Percentiles rank a stretch among this genome's conserved stretches.
Evolutionary conservation across 129 eudicot species (phyloP).

Genomic region (Escallonia herrerae): DNA sequence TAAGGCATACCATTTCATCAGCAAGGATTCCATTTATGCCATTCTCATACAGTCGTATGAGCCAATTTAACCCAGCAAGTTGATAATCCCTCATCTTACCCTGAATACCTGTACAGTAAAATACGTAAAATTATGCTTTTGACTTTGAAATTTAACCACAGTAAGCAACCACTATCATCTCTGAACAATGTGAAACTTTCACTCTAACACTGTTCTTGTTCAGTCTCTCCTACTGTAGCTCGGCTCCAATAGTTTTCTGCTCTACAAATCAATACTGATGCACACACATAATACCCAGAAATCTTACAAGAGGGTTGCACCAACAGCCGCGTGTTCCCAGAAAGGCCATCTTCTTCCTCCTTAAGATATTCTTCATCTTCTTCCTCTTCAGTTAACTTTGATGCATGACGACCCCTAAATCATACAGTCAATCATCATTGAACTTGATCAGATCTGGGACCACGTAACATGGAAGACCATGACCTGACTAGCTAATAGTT

Average conservation of each 20-base stretch:
- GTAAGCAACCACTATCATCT: too few species aligned
- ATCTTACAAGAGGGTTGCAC: constrained; percentile 94
- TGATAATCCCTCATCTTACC: constrained; percentile 99
- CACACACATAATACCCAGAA: background rate
- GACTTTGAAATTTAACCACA: too few species aligned
- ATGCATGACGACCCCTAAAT: constrained; percentile 97
- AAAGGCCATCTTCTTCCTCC: constrained; percentile 87
- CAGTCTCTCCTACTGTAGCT: too few species aligned
- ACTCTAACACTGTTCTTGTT: too few species aligned
- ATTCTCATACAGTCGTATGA: constrained; percentile 84
- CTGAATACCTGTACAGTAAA: constrained; percentile 57
- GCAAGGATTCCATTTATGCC: constrained; percentile 99
- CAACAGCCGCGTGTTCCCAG: constrained; percentile 80
- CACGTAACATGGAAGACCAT: background rate
- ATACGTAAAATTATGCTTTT: background rate
- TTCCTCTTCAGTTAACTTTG: constrained; percentile 96
- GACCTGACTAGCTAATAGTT: too few species aligned
- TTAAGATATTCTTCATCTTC: constrained; percentile 96
- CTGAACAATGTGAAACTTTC: too few species aligned
- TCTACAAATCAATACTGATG: too few species aligned
- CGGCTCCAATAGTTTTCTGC: too few species aligned
- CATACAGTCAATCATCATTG: constrained; percentile 3
- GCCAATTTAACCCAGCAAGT: constrained; percentile 99
- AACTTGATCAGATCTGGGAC: background rate
- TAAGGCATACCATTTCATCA: constrained; percentile 76